These are phyloP conservation scores for Plasmodium coatneyi DNA, from an alignment of 169 alveolate genomes.

Conservation along the genomic window DNA sequence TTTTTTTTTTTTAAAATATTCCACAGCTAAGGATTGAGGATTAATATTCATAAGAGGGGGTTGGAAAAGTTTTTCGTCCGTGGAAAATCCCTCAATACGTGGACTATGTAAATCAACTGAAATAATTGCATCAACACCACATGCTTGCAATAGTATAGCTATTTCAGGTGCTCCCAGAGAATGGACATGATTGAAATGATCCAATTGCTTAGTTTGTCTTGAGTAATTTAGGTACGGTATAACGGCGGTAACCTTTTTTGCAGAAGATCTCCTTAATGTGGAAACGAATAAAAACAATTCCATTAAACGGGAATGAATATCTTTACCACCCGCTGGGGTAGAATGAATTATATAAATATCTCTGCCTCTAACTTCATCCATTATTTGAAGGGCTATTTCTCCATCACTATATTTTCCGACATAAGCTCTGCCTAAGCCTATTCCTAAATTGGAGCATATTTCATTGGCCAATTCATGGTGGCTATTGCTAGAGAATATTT, in stretches of 20 bases:
- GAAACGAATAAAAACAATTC: slow-evolving; percentile 77
- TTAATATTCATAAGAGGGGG: slow-evolving; percentile 82
- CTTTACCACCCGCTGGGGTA: slow-evolving; percentile 87
- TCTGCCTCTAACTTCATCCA: slow-evolving; percentile 91
- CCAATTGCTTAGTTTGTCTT: slow-evolving; percentile 79
- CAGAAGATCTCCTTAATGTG: slow-evolving; percentile 91
- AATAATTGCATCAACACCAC: slow-evolving; percentile 86
- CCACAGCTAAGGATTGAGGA: slow-evolving; percentile 83
- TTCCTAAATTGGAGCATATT: slow-evolving; percentile 84
- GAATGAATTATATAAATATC: slow-evolving; percentile 89
- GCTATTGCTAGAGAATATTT: slow-evolving; percentile 79
- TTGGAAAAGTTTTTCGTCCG: slow-evolving; percentile 66
- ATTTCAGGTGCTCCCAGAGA: slow-evolving; percentile 69
- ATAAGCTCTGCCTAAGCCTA: slow-evolving; percentile 82
- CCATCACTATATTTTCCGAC: slow-evolving; percentile 91
- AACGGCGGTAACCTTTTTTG: slow-evolving; percentile 89
- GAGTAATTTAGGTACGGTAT: slow-evolving; percentile 93
- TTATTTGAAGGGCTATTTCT: slow-evolving; percentile 86
- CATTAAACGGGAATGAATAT: slow-evolving; percentile 78
- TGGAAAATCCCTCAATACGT: slow-evolving; percentile 82
- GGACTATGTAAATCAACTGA: slow-evolving; percentile 86
- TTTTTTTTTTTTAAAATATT: slow-evolving; percentile 78
- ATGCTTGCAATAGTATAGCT: slow-evolving; percentile 77
- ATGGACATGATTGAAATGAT: slow-evolving; percentile 50
- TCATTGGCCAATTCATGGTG: slow-evolving; percentile 82